Conservation (phyloP, 495 filamentous ascomycete genomes). For the Xylaria bambusicola region DNA sequence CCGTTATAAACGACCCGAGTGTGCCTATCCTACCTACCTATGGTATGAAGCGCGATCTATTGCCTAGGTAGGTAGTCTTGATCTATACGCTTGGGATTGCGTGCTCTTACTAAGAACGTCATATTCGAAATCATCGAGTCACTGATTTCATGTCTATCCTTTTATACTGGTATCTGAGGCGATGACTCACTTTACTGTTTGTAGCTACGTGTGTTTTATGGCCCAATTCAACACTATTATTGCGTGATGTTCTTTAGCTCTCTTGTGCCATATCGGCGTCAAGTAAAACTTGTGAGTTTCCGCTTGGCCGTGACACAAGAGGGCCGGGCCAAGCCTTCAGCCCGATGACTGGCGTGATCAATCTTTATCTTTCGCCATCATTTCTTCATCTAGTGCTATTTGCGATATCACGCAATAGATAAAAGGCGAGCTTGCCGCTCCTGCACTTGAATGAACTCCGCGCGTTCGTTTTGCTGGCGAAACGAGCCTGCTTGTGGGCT, state of each 20-base stretch:
- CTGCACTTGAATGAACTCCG: no score
- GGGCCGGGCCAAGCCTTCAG: background rate
- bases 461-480: no score
- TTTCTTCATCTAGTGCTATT: background rate
- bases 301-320: background rate
- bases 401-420: background rate
- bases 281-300: background rate
- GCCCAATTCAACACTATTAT: background rate
- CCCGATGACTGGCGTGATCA: background rate
- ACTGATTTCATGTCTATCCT: background rate
- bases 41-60: no score
- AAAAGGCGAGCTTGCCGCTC: conserved; percentile 9
- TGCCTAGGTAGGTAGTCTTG: no score
- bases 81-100: background rate
- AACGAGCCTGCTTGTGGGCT: no score
- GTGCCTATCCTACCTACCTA: no score
- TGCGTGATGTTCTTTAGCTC: conserved; percentile 14
- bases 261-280: conserved; percentile 2
- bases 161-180: background rate
- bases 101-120: background rate
- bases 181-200: conserved; percentile 7
- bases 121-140: conserved; percentile 5
- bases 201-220: no score
- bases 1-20: background rate
- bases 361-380: background rate